Evolutionary conservation across 805 yeast species (phyloP).

Genomic region (Sugiyamaella chiloensis): DNA sequence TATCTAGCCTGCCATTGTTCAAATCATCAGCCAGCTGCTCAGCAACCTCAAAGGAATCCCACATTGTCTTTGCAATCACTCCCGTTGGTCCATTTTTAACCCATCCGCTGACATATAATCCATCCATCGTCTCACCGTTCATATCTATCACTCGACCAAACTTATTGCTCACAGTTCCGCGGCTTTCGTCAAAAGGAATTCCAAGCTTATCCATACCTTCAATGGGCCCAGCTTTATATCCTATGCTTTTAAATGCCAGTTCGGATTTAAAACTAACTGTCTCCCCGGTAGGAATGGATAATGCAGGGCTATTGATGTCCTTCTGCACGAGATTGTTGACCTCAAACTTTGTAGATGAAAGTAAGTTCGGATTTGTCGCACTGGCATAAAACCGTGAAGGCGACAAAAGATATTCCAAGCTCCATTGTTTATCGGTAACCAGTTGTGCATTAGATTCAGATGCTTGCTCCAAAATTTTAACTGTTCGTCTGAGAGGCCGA

Average conservation of each 20-base stretch:
- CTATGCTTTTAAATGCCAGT: conserved; percentile 74
- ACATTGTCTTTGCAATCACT: conserved; percentile 86
- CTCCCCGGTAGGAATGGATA: conserved; percentile 39
- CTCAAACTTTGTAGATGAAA: conserved; percentile 49
- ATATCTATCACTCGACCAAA: conserved; percentile 42
- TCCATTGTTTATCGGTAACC: conserved; percentile 61
- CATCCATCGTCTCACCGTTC: conserved; percentile 32
- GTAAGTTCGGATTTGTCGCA: conserved; percentile 34
- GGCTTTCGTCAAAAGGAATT: conserved; percentile 44
- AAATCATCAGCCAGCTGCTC: conserved; percentile 60
- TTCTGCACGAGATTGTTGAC: conserved; percentile 45
- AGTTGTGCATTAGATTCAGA: conserved; percentile 54
- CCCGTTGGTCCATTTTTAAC: conserved; percentile 82
- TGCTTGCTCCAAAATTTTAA: conserved; percentile 60
- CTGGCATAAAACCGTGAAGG: conserved; percentile 53
- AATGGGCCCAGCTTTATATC: conserved; percentile 70
- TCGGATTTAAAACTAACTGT: conserved; percentile 44
- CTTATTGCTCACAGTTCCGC: conserved; percentile 46
- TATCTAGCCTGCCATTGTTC: conserved; percentile 28
- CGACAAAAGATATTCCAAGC: conserved; percentile 61
- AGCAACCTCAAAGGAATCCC: conserved; percentile 75
- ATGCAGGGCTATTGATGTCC: conserved; percentile 34
- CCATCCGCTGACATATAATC: conserved; percentile 88
- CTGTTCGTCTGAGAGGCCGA: conserved; percentile 61
- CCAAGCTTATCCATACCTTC: conserved; percentile 52